Conservation (phyloP, 163 green algal species). For the Scenedesmus sp. region DNA sequence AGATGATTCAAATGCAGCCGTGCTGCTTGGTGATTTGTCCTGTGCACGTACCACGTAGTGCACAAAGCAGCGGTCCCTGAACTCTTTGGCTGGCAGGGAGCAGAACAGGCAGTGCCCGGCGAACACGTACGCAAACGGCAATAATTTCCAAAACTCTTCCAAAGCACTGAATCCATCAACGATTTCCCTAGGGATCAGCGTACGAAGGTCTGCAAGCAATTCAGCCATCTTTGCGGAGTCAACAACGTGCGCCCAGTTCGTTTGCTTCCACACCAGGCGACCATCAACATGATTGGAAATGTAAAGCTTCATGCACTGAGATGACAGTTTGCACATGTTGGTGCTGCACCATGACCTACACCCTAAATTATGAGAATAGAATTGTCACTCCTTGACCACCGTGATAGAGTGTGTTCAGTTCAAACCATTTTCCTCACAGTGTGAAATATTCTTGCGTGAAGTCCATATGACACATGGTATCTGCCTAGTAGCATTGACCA, state of each 20-base stretch:
- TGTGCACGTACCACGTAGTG: constrained; percentile 28
- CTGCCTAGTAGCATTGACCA: too few relatives aligned
- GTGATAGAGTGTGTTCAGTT: not conserved
- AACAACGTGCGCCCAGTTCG: not conserved
- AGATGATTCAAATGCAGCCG: too few relatives aligned
- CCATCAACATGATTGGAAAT: not conserved
- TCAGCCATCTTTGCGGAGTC: constrained; percentile 24
- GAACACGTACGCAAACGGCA: constrained; percentile 26
- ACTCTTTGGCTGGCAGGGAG: not conserved
- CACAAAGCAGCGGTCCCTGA: constrained; percentile 30
- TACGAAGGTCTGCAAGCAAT: not conserved
- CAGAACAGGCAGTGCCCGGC: constrained; percentile 34
- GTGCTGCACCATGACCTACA: too few relatives aligned
- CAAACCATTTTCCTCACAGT: not conserved
- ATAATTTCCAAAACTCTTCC: not conserved
- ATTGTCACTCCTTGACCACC: not conserved
- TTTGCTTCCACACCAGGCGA: not conserved
- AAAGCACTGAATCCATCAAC: not conserved
- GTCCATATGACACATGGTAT: too few relatives aligned
- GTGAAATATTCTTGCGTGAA: too few relatives aligned
- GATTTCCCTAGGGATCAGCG: not conserved
- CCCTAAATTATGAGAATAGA: not conserved
- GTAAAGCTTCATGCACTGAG: too few relatives aligned
- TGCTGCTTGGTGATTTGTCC: too few relatives aligned
- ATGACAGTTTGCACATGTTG: too few relatives aligned